Evolutionary conservation across 2,329 filamentous ascomycete genomes (phyloP), one percentile per base, ranked within the genome.

Genomic region (Penicillium sp.): DNA sequence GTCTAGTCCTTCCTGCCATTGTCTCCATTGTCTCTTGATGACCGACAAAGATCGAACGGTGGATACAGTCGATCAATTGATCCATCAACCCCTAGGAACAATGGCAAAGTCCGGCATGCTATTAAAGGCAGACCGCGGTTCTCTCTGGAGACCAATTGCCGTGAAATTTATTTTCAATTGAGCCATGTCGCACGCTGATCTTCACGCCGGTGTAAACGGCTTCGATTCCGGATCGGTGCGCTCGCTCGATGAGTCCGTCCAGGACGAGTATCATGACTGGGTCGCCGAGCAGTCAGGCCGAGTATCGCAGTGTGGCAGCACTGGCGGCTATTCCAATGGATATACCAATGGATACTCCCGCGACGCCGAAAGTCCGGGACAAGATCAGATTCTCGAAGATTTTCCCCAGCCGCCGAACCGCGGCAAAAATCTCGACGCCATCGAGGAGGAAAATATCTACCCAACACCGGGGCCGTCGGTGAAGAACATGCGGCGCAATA

Each of bases 401-500:
- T 57, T 57, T 13, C 53, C 54, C 13, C 47, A 43, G 4, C 54
- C 53, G 3, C 54, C 54, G 1, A 47, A n/a, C 12, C 41, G 39
- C 6, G 5, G 38, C 3, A 41, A 45, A 17, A 44, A 41, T 12
- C 30, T 51, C 1, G 43, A 51, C 15, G 27, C 41, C 6, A 47
- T 51, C 6, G 29, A 35, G 1, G 50, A 52, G 34, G 49, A 52
- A 10, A 22, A 39, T 15, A 27, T 29, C 1, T 48, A 50, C 31
- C 51, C 42, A 3, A 52, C 45, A 1, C 51, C 50, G 2, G 41
- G 35, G 11, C 13, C 54, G 1, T 58, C 55, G 1, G 31, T 59
- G 15, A 57, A 60, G 30, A 53, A 52, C 7, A 35, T 60, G 15
- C 54, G 56, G 6, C 51, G 54, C 6, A 51, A 54, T 16, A 44